These are phyloP conservation scores for Mrakia gelida DNA, from an alignment of 768 basidiomycete genomes.

Conservation along the genomic window DNA sequence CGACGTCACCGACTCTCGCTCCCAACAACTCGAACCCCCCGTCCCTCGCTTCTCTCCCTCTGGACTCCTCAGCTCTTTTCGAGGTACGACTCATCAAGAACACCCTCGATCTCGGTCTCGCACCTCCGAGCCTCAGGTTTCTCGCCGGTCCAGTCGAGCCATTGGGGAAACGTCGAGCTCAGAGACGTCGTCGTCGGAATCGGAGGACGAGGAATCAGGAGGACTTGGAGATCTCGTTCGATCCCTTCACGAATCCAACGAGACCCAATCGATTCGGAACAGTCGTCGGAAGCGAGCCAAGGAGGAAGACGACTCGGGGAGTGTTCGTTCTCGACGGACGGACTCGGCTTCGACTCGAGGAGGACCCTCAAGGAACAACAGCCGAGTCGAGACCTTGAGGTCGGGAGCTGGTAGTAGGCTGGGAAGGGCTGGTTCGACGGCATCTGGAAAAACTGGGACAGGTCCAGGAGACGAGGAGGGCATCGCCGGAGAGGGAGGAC, in stretches of 20 bases:
- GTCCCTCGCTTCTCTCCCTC: no score
- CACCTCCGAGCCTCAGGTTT: no score
- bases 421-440: not conserved
- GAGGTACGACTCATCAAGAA: no score
- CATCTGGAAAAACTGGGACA: not conserved
- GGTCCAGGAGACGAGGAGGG: not conserved
- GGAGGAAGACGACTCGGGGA: not conserved
- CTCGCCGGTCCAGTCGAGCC: not conserved
- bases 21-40: no score
- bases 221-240: slow-evolving; percentile 4
- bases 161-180: not conserved
- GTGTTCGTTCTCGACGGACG: not conserved
- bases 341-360: not conserved
- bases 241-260: slow-evolving; percentile 2
- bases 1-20: no score
- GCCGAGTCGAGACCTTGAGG: not conserved
- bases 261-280: not conserved
- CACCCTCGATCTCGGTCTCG: no score
- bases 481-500: not conserved
- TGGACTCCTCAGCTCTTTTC: no score
- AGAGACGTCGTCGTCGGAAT: not conserved
- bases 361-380: not conserved
- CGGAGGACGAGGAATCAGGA: not conserved
- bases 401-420: not conserved
- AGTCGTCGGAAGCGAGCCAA: no score